Evolutionary conservation across 805 yeast genomes (phyloP).

Genomic region (Yarrowia hollandica): DNA sequence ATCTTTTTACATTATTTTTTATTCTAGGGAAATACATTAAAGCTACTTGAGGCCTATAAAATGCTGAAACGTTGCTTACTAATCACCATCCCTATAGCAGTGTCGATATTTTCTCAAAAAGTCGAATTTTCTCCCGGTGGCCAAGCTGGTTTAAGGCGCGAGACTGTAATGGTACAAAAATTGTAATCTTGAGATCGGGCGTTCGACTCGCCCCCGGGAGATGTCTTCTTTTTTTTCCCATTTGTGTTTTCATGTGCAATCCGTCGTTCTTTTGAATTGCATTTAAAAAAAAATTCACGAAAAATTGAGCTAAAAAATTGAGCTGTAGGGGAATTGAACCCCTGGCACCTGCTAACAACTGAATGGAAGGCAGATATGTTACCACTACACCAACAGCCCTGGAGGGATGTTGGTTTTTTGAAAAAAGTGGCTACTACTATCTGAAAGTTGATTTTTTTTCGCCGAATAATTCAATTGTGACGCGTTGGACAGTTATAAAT

Average conservation of each 20-base stretch:
- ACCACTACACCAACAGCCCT: slow-evolving; percentile 24
- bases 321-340: slow-evolving; percentile 24
- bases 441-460: not conserved
- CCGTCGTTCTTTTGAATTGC: no score
- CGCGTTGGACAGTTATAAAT: no score
- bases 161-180: slow-evolving; percentile 14
- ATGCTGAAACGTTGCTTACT: no score
- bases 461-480: no score
- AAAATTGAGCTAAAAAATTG: slow-evolving; percentile 8
- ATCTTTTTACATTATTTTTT: no score
- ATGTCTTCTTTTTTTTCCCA: not conserved
- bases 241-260: not conserved
- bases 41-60: no score
- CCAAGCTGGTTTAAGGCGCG: slow-evolving; percentile 26
- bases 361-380: slow-evolving; percentile 21
- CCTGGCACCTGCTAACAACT: slow-evolving; percentile 13
- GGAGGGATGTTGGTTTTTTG: not conserved
- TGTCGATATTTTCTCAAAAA: not conserved
- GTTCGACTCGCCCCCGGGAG: slow-evolving; percentile 26
- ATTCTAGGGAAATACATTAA: no score
- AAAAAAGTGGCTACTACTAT: not conserved
- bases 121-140: slow-evolving; percentile 9
- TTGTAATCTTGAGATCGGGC: slow-evolving; percentile 24
- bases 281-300: not conserved
- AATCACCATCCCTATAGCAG: not conserved